phyloP scores from a whole-genome alignment of 1,139 yeast genomes.

The Magnusiomyces tetraspermus region DNA sequence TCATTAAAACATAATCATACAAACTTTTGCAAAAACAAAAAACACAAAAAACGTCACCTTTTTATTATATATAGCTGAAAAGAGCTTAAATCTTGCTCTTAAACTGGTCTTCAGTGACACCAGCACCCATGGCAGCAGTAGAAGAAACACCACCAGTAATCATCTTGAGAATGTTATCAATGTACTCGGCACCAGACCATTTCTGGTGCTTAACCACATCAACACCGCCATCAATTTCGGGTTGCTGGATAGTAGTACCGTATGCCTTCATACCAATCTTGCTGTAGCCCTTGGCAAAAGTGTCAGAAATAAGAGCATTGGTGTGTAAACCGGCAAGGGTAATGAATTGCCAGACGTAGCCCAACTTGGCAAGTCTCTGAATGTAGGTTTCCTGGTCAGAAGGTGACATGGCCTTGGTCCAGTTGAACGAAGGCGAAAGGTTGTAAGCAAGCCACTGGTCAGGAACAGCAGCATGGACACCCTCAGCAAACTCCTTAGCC shows the following conservation, averaged over 20 bases:
- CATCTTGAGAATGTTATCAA: constrained; percentile 80
- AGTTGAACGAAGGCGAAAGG: constrained; percentile 94
- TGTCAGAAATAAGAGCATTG: constrained; percentile 85
- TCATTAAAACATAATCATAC: no score
- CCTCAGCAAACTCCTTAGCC: constrained; percentile 91
- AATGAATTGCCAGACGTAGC: constrained; percentile 96
- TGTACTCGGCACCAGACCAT: constrained; percentile 98
- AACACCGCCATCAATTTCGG: constrained; percentile 80
- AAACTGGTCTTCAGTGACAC: constrained; percentile 97
- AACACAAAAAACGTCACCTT: no score
- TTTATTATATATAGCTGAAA: no score
- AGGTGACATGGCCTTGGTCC: constrained; percentile 89
- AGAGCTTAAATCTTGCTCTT: constrained; percentile 36
- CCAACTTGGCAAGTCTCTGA: constrained; percentile 75
- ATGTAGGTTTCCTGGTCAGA: constrained; percentile 88
- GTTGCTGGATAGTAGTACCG: constrained; percentile 77
- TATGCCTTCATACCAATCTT: constrained; percentile 91
- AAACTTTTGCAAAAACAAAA: no score
- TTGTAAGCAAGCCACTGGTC: constrained; percentile 94
- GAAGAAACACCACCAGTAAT: constrained; percentile 93
- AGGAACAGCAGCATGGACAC: constrained; percentile 74
- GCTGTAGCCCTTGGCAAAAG: constrained; percentile 70
- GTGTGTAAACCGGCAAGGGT: constrained; percentile 97
- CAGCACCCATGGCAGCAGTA: constrained; percentile 97
- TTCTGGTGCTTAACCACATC: constrained; percentile 97